Evolutionary conservation across 768 basidiomycete species (phyloP).

Genomic region (Pisolithus tinctorius): DNA sequence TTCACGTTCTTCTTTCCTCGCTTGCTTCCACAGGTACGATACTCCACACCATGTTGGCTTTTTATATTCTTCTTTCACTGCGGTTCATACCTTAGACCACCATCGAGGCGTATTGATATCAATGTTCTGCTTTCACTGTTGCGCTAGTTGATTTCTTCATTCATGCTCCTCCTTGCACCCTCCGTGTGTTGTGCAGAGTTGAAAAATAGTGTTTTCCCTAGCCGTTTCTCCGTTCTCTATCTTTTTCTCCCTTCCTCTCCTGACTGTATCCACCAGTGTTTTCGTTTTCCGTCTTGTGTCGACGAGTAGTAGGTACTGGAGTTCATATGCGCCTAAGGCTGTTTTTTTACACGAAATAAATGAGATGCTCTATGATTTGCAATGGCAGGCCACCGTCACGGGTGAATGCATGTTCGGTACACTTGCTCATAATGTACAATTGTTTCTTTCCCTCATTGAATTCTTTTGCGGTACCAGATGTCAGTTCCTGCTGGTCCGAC

Average conservation of each 20-base stretch:
- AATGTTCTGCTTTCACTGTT: constrained; percentile 14
- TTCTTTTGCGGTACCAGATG: too few species aligned
- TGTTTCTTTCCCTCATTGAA: too few species aligned
- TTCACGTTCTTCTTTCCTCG: not conserved
- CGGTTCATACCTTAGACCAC: not conserved
- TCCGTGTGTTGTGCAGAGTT: constrained; percentile 1
- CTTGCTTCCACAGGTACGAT: not conserved
- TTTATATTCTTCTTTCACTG: not conserved
- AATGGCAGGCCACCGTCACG: too few species aligned
- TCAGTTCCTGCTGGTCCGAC: too few species aligned
- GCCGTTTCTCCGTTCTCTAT: constrained; percentile 5
- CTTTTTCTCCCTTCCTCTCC: constrained; percentile 5
- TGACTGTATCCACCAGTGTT: constrained; percentile 23
- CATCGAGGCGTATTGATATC: constrained; percentile 10
- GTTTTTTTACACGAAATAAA: not conserved
- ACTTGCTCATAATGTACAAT: too few species aligned
- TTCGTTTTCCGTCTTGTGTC: constrained; percentile 6
- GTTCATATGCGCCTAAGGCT: constrained; percentile 2
- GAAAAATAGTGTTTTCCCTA: constrained; percentile 10
- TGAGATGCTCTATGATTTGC: too few species aligned
- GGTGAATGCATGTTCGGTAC: too few species aligned
- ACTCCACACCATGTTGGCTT: not conserved
- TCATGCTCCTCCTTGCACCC: constrained; percentile 3
- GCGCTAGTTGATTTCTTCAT: constrained; percentile 11
- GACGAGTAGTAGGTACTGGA: constrained; percentile 11